Evolutionary conservation across 1,284 basidiomycete genomes (phyloP), one percentile per base, ranked within the genome.

Genomic region (Earliella scabrosa): DNA sequence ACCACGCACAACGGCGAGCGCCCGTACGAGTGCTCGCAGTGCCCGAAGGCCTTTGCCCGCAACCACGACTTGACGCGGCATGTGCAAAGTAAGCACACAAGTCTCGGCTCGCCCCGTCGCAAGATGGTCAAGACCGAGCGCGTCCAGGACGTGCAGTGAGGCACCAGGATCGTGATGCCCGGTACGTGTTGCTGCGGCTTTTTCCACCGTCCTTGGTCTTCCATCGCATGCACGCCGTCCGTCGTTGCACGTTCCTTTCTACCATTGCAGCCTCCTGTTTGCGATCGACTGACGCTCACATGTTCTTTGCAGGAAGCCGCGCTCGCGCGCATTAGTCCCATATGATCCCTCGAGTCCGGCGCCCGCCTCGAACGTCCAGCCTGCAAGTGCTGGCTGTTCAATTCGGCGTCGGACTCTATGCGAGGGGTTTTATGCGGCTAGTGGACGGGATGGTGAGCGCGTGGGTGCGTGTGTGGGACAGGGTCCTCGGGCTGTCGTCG

Each of bases 51-150:
- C 4, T 61, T 61, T 45, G 47, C 45, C 21, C 50, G 59, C n/a
- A 52, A 50, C 38, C 59, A 61, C 40, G 59, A 61, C 47, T 49
- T 58, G 29, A 26, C 1, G 11, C 52, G 59, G 0, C 59, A 61
- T 23, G 16, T 35, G 21, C 52, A 55, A 13, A 47, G 43, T 1
- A 55, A 46, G 44, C 59, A 61, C 46, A 58, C 59, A 2, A n/a
- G 24, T 24, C 38, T 45, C 14, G 59, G 56, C 23, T 61, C 59
- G 3, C 59, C 59, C 21, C 56, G 59, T 6, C 47, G 38, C 39
- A 52, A 52, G 45, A n/a, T n/a, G n/a, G 16, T 14, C n/a, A 20
- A 40, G 31, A 21, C 10, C 14, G 43, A 52, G 29, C 16, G 13
- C 16, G 29, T 31, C 7, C 29, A 31, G 7, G 23, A 1, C 10